These are phyloP conservation scores for Crithidia thermophila DNA, from an alignment of 208 protist species.

Conservation along the genomic window DNA sequence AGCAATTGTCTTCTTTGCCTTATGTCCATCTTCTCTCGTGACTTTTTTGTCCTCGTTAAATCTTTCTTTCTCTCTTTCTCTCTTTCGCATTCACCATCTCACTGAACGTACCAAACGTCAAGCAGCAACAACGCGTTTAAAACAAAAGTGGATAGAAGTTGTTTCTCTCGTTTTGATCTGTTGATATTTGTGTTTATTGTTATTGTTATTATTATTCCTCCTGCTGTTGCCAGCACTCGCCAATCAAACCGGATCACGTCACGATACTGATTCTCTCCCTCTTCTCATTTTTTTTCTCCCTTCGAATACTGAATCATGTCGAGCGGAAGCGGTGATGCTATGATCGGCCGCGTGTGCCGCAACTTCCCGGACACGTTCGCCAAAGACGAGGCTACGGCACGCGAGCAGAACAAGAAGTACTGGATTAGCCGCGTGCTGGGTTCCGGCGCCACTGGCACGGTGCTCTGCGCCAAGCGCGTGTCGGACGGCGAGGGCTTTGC, in stretches of 20 bases:
- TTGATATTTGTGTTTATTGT: too few relatives aligned
- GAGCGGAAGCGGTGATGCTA: constrained; percentile 58
- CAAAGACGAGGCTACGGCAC: constrained; percentile 68
- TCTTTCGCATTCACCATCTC: too few relatives aligned
- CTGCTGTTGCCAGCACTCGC: not conserved
- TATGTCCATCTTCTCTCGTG: too few relatives aligned
- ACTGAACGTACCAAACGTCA: too few relatives aligned
- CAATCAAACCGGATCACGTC: too few relatives aligned
- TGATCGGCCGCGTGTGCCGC: constrained; percentile 70
- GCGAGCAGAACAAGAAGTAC: constrained; percentile 65
- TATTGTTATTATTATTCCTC: too few relatives aligned
- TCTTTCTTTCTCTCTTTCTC: too few relatives aligned
- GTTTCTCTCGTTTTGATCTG: too few relatives aligned
- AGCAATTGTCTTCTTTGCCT: too few relatives aligned
- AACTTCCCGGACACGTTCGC: constrained; percentile 69
- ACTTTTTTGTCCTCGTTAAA: too few relatives aligned
- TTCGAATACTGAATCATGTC: constrained; percentile 36
- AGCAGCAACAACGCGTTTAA: too few relatives aligned
- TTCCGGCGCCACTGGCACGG: constrained; percentile 62
- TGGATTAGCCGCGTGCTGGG: constrained; percentile 80
- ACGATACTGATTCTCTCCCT: not conserved
- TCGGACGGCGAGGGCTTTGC: constrained; percentile 62
- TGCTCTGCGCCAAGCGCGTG: constrained; percentile 60
- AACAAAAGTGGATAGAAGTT: too few relatives aligned
- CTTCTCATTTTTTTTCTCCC: not conserved